Percentiles rank a stretch among this genome's conserved stretches.
Conservation (phyloP, 176 grass and related monocot genomes). For the Lolium perenne region DNA sequence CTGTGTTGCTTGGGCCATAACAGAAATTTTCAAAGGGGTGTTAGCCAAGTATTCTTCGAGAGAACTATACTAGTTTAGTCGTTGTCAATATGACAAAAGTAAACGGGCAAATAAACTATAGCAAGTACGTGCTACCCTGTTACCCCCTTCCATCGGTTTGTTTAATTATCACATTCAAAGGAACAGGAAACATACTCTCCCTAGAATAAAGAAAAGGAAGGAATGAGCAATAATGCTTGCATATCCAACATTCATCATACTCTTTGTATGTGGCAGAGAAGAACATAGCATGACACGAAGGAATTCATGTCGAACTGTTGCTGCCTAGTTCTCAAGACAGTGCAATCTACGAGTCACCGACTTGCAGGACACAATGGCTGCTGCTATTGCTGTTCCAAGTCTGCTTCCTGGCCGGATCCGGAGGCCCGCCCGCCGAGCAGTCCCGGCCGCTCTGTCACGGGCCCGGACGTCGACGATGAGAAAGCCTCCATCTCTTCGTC, state of each 20-base stretch:
- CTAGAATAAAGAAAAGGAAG: neutral
- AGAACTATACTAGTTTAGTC: neutral
- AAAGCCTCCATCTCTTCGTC: constrained; percentile 9
- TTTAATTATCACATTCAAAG: neutral
- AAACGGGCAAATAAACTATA: neutral
- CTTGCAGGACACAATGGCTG: neutral
- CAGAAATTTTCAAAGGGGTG: neutral
- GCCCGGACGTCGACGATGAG: constrained; percentile 3
- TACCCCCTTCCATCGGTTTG: neutral
- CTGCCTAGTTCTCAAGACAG: neutral
- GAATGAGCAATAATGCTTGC: neutral
- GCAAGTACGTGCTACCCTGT: neutral
- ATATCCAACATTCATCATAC: neutral
- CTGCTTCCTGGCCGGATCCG: neutral
- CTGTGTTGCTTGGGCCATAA: neutral
- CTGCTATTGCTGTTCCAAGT: constrained; percentile 52
- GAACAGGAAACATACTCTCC: neutral
- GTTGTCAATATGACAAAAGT: neutral
- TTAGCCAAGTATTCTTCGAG: neutral
- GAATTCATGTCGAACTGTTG: neutral
- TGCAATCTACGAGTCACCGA: neutral
- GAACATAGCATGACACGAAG: neutral
- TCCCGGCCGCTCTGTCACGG: neutral
- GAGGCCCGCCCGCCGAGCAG: neutral
- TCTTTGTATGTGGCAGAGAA: neutral